A percentile compares a stretch with the other conserved stretches of the same genome.
These are phyloP conservation scores for Trichoderma asperellum DNA, from an alignment of 2,329 filamentous ascomycete genomes.

Conservation along the genomic window DNA sequence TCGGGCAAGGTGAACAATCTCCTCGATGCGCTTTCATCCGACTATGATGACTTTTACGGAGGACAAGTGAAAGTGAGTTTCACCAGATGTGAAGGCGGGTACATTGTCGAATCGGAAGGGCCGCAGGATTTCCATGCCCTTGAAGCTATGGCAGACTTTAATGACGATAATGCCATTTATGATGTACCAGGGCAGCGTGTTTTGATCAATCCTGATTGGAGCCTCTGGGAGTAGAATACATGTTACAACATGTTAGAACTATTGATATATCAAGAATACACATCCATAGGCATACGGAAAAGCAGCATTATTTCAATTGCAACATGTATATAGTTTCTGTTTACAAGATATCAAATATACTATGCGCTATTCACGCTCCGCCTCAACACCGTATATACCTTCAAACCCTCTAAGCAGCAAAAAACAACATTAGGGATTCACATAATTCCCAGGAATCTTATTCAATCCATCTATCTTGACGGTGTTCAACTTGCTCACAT, in stretches of 20 bases:
- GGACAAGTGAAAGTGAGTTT: conserved; percentile 54
- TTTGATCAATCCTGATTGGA: conserved; percentile 15
- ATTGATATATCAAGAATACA: background rate
- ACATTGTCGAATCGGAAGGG: conserved; percentile 58
- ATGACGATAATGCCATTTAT: background rate
- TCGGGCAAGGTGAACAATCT: conserved; percentile 55
- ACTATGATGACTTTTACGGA: conserved; percentile 58
- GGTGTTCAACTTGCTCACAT: conserved; percentile 38
- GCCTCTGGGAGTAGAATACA: conserved; percentile 11
- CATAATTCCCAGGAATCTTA: conserved; percentile 42
- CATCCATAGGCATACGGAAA: background rate
- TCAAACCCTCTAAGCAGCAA: background rate
- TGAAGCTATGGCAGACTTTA: background rate
- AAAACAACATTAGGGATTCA: conserved; percentile 44
- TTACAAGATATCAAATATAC: too few relatives aligned
- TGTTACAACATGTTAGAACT: background rate
- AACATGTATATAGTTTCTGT: background rate
- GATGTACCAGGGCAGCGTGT: background rate
- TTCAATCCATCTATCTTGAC: conserved; percentile 37
- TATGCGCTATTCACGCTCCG: background rate
- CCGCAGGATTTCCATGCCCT: conserved; percentile 42
- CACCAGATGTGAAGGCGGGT: conserved; percentile 58
- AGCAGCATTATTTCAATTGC: background rate
- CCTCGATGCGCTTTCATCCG: conserved; percentile 51
- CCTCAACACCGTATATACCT: background rate